Evolutionary conservation across 2,329 filamentous ascomycete species (phyloP), one percentile per base, ranked within the genome.

Genomic region (Venturia asperata): DNA sequence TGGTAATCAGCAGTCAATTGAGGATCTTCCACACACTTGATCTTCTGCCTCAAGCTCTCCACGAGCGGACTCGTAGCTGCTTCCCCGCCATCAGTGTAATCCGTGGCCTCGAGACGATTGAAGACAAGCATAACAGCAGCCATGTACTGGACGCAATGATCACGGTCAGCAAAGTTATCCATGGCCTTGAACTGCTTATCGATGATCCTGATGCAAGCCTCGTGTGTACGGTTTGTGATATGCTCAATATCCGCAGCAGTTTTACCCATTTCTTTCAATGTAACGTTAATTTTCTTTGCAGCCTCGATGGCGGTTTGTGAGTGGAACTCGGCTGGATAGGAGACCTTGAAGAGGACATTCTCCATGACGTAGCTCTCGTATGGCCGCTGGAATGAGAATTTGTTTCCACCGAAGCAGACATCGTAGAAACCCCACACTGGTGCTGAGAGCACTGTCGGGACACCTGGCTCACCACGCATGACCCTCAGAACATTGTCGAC

Each of bases 171-270:
- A 75, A 97, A 99, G 87, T 99, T 99, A 83, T 97, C 92, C 91
- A 99, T 96, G 72, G 92, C 88, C 85, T 97, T 97, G 85, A 96
- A 95, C 81, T 99, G 94, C 85, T 99, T 99, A 85, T 99, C 94
- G 74, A 99, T 99, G 80, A 99, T 99, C 73, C 94, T 92, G 75
- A 99, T 86, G 82, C 94, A 97, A 66, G 94, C 94, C 80, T 99
- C 94, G 81, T 99, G 94, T 10, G 94, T 99, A 72, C 94, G 89
- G 86, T 93, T 96, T 71, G 89, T 92, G 73, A 99, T 86, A 68
- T 85, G 84, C 82, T 96, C 93, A 82, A 99, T 77, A 77, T 99
- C 93, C 71, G 88, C 89, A 66, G 92, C 92, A 64, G 88, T 90
- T 84, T 97, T 96, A 80, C 92, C 93, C 81, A 89, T 81, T 52